These are phyloP conservation scores for Pelargonium cotyledonis DNA, from an alignment of 441 rosid species.

Conservation along the genomic window DNA sequence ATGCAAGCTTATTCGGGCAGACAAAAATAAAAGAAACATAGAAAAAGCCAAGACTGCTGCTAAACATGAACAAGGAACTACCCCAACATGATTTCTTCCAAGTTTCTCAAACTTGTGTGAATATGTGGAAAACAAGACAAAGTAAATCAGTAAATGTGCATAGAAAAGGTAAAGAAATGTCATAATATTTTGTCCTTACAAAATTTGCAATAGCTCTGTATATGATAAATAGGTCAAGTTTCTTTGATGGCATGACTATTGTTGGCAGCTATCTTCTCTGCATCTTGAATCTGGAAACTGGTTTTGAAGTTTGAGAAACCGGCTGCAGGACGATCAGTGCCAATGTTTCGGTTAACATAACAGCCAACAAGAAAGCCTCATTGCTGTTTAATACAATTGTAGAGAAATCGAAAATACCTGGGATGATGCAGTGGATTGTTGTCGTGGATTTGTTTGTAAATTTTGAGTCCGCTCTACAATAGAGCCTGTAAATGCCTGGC, in stretches of 20 bases:
- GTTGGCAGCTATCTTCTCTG: conserved; percentile 39
- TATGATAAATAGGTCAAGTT: no score
- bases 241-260: background rate
- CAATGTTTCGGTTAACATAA: conserved; percentile 12
- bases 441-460: conserved; percentile 24
- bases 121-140: no score
- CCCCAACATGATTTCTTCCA: no score
- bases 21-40: no score
- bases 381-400: background rate
- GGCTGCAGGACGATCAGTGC: conserved; percentile 31
- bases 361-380: background rate
- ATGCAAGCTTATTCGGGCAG: no score
- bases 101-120: no score
- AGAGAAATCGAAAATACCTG: conserved; percentile 35
- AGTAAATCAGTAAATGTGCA: no score
- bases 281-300: conserved; percentile 72
- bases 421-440: conserved; percentile 26
- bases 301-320: conserved; percentile 50
- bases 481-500: conserved; percentile 44
- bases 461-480: conserved; percentile 47
- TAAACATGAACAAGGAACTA: no score
- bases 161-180: no score
- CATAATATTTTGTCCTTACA: no score
- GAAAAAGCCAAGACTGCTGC: no score
- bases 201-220: no score